phyloP scores from a whole-genome alignment of 345 rosid species.

The Jatropha curcas region DNA sequence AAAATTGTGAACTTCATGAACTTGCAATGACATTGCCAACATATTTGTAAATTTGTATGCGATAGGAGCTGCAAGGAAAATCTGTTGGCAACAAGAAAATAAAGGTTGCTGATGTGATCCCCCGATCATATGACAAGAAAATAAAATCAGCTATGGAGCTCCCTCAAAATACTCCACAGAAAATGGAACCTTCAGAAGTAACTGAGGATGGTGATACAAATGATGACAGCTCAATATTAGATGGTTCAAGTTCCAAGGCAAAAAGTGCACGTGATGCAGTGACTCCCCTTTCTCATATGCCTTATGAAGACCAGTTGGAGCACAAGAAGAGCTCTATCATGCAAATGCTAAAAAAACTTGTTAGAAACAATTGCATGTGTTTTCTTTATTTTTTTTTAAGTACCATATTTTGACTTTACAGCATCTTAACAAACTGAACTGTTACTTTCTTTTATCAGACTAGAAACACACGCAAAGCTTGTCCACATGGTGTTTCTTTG shows the following conservation, averaged over 20 bases:
- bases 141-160: slow-evolving; percentile 42
- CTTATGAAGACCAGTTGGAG: slow-evolving; percentile 72
- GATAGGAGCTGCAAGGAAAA: slow-evolving; percentile 71
- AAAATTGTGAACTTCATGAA: slow-evolving; percentile 4
- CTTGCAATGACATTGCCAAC: slow-evolving; percentile 12
- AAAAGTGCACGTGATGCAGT: slow-evolving; percentile 80
- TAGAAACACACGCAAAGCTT: slow-evolving; percentile 86
- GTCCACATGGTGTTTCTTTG: slow-evolving; percentile 78
- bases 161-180: slow-evolving; percentile 10
- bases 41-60: slow-evolving; percentile 24
- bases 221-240: slow-evolving; percentile 29
- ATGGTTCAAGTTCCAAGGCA: slow-evolving; percentile 32
- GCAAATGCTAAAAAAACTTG: slow-evolving; percentile 86
- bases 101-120: slow-evolving; percentile 75
- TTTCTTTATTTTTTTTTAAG: background rate
- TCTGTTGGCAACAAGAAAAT: slow-evolving; percentile 55
- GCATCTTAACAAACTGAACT: slow-evolving; percentile 26
- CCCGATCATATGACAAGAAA: slow-evolving; percentile 62
- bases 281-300: slow-evolving; percentile 74
- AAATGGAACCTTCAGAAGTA: slow-evolving; percentile 26
- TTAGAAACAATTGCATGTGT: slow-evolving; percentile 29
- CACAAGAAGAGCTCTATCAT: slow-evolving; percentile 52
- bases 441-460: slow-evolving; percentile 50
- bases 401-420: background rate
- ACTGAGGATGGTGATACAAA: slow-evolving; percentile 35